Base-by-base conservation (phyloP, 2,329 filamentous ascomycete species). In the Macrophomina pseudophaseolina region DNA sequence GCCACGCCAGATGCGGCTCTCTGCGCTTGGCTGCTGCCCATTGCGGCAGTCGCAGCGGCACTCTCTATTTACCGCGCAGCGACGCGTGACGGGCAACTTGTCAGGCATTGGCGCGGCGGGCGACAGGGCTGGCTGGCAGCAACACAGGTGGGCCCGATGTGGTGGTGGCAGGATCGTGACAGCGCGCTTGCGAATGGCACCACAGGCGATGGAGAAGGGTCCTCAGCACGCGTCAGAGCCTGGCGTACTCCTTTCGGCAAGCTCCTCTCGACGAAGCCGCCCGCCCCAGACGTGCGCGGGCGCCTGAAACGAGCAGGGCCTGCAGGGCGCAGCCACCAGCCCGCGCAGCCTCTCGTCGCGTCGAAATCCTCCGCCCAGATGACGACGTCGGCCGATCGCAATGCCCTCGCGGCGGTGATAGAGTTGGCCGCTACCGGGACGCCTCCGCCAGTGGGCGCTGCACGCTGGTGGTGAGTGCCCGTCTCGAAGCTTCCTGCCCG, bases 331-430 rank as follows among this genome's bases (percentile, higher is more conserved):
- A 49, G 42, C n/a, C 5, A 16, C 14, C 14, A 46, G 58, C 58
- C 58, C 58, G 58, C 58, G 58, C 58, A 28, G 58, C 28, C 5
- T 23, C n/a, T 14, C 49, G 49, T 48, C 33, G 40, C 42, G 42
- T 49, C 32, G 32, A 49, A 49, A 62, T 62, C 58, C 16, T 49
- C 58, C 32, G 42, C 44, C 16, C 58, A 38, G 42, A 62, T 62
- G 58, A 62, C 58, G 58, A 62, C 58, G 42, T 51, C 58, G 58
- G 58, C 56, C 58, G 58, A 62, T 62, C 58, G 58, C 58, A 62
- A 62, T 62, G 58, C 58, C 18, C 18, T 62, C 58, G 58, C 42
- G 44, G 42, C 32, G 32, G 32, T 54, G 56, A 32, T 48, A 60
- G 56, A 60, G 42, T 60, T 60, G 56, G 40, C 30, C 9, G 42